Evolutionary conservation across 805 yeast genomes (phyloP), one percentile per base, ranked within the genome.

Genomic region (Brettanomyces sp.): DNA sequence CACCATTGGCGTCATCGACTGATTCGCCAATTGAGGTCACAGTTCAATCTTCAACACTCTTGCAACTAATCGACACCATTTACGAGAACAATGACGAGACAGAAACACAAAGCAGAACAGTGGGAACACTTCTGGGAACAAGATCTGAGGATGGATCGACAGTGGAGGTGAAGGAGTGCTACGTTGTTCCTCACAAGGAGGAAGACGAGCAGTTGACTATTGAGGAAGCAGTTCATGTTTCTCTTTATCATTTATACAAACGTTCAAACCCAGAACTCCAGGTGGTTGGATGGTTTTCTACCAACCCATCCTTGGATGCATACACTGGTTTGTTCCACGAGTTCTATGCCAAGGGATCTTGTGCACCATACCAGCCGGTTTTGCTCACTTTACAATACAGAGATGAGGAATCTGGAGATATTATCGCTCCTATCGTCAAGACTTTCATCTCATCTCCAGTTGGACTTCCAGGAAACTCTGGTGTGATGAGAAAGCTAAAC

Each of bases 251-350:
- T 55, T 68, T 88, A 58, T 78, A 84, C 66, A 83, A 81, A 68
- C 79, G 78, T 59, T 80, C 91, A 33, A 82, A 82, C 65, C 91
- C 93, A 47, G 84, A 83, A 59, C 84, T 81, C 52, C 72, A 74
- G 44, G 82, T 88, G 46, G 72, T 88, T 42, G 96, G 96, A 46
- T 88, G 96, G 96, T 88, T 85, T 62, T 80, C 82, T 43, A 69
- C 76, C 38, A 67, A 70, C 42, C 67, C 74, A 18, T 70, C 69
- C 52, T 74, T 86, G 51, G 90, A 85, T 65, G 73, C 78, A 46
- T 76, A 82, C 62, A 78, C 89, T 12, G 86, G 86, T 8, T 72
- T 85, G 52, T 80, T 87, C 57, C 95, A 87, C 62, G 91, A 82
- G 57, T 82, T 85, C 59, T 87, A 82, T 67, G 70, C 80, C 36